phyloP scores from a whole-genome alignment of 495 filamentous ascomycete genomes.

The Penicillium cosmopolitanum region DNA sequence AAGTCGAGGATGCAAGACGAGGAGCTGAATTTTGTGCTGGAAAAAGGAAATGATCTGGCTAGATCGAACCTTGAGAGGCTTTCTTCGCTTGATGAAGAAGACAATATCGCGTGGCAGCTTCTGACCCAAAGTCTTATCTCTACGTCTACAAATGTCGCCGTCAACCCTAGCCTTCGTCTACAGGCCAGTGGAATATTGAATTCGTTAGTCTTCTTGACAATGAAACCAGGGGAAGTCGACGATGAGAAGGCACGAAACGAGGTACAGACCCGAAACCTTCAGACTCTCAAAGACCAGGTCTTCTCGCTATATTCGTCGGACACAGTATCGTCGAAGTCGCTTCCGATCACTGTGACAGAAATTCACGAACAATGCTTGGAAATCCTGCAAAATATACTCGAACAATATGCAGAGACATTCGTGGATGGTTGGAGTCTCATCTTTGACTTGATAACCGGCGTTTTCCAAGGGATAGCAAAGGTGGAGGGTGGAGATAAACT shows the following conservation, averaged over 20 bases:
- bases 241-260: constrained; percentile 40
- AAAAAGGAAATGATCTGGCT: constrained; percentile 78
- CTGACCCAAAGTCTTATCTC: constrained; percentile 71
- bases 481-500: constrained; percentile 23
- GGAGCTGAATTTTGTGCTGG: constrained; percentile 69
- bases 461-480: constrained; percentile 61
- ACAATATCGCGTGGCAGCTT: constrained; percentile 72
- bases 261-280: constrained; percentile 72
- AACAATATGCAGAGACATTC: constrained; percentile 85
- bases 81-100: constrained; percentile 59
- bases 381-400: constrained; percentile 77
- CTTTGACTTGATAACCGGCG: constrained; percentile 83
- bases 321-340: constrained; percentile 30
- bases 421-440: constrained; percentile 80
- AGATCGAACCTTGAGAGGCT: constrained; percentile 79
- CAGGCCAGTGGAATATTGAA: constrained; percentile 76
- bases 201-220: constrained; percentile 63
- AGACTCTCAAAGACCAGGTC: constrained; percentile 63
- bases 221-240: constrained; percentile 37
- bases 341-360: constrained; percentile 64
- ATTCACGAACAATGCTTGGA: constrained; percentile 84
- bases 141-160: constrained; percentile 57
- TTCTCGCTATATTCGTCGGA: constrained; percentile 51
- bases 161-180: constrained; percentile 64
- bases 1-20: constrained; percentile 52